These are phyloP conservation scores for Hypoxylon cercidicola DNA, from an alignment of 495 filamentous ascomycete genomes.

Conservation along the genomic window DNA sequence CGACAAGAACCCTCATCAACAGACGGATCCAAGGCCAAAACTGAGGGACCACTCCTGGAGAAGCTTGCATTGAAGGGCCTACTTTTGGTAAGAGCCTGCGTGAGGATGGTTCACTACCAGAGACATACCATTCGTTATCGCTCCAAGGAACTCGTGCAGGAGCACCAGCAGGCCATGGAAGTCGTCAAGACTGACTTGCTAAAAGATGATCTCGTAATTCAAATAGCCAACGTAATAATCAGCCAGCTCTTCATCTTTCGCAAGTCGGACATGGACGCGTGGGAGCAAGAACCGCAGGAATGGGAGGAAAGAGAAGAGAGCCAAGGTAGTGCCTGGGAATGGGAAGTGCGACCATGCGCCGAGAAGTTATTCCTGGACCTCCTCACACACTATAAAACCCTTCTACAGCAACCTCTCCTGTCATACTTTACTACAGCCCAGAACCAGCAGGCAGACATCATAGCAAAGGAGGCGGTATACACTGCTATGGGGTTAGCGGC, in stretches of 20 bases:
- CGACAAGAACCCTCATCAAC: slow-evolving; percentile 57
- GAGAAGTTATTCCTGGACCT: slow-evolving; percentile 95
- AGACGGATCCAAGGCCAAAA: slow-evolving; percentile 62
- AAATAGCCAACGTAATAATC: slow-evolving; percentile 84
- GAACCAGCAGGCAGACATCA: slow-evolving; percentile 72
- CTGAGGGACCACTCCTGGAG: slow-evolving; percentile 72
- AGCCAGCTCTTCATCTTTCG: slow-evolving; percentile 90
- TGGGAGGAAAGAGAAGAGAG: slow-evolving; percentile 90
- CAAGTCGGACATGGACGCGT: slow-evolving; percentile 83
- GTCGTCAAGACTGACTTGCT: slow-evolving; percentile 77
- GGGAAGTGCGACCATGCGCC: slow-evolving; percentile 86
- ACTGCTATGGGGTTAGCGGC: slow-evolving; percentile 90
- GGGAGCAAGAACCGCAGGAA: slow-evolving; percentile 91
- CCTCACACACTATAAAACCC: slow-evolving; percentile 82
- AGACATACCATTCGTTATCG: slow-evolving; percentile 83
- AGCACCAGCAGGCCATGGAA: slow-evolving; percentile 70
- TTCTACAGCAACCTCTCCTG: slow-evolving; percentile 79
- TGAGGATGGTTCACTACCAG: slow-evolving; percentile 84
- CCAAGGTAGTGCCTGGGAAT: slow-evolving; percentile 83
- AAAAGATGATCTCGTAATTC: slow-evolving; percentile 74
- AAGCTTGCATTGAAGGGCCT: slow-evolving; percentile 82
- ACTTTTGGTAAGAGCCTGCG: slow-evolving; percentile 81
- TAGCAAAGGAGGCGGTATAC: slow-evolving; percentile 92
- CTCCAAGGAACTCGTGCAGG: slow-evolving; percentile 72
- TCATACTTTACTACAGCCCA: slow-evolving; percentile 80